Base-by-base conservation (phyloP, 106 monocot species). In the Dendrobium nobile region DNA sequence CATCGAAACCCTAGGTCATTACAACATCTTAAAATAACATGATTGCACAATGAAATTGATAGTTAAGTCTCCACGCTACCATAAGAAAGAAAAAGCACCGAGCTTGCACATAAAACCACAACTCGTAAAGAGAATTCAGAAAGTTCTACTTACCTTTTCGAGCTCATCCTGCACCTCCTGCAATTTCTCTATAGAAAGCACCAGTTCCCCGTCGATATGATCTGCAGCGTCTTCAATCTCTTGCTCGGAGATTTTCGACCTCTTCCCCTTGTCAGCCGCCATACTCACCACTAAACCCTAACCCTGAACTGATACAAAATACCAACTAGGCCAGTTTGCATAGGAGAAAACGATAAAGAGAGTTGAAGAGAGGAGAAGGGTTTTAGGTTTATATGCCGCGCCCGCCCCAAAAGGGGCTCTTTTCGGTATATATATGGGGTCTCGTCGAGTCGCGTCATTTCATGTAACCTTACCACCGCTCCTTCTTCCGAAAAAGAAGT, bases 151-250 rank as follows among this genome's bases (percentile, higher is more conserved):
- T 80, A 91, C 91, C 89, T 84, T 91, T 79, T 91, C 91, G 74
- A 91, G 81, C 67, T 91, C 88, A 54, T 89, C 91, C 56, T 91
- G 91, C 47, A 89, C 80, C 87, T 91, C 91, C 91, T 91, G 88
- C 10, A 91, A 77, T 78, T 85, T 88, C 87, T 91, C 88, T 24
- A 91, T 91, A 75, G 89, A 91, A 54, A 91, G 85, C 20, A 91
- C 91, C 56, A 91, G 84, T 77, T 89, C 91, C 11, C 89, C 85
- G 73, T 91, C 88, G 67, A 91, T 82, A 77, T 89, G 87, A 13
- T 91, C 91, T 8, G 72, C 40, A 5, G 65, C 20, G 7, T 87
- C 89, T 31, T 89, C 82, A 43, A 82, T 86, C 67, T 77, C 77
- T 10, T 74, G 54, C 84, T 81, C 82, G n/a, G 41, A 80, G 2